Evolutionary conservation across 495 filamentous ascomycete genomes (phyloP), one percentile per base, ranked within the genome.

Genomic region (Parathielavia appendiculata): DNA sequence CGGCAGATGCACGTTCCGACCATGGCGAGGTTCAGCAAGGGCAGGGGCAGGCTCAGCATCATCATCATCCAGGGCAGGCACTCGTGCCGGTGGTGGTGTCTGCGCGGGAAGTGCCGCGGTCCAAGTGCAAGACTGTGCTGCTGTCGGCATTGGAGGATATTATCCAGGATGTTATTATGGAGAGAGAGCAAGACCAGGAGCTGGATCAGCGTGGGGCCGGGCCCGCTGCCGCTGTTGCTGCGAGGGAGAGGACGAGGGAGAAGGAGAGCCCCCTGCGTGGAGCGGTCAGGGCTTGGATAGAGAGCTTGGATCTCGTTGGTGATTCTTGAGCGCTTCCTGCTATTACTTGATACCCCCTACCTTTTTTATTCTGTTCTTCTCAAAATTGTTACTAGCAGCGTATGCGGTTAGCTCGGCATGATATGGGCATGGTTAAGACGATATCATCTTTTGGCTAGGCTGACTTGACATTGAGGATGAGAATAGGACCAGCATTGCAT

Each of bases 41-140:
- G 22, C 61, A 64, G 36, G 45, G 19, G 12, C 44, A n/a, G n/a
- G n/a, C n/a, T n/a, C n/a, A n/a, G n/a, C n/a, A n/a, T n/a, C n/a
- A n/a, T n/a, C n/a, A n/a, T n/a, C n/a, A n/a, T n/a, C n/a, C n/a
- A n/a, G 22, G 6, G 19, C 34, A 40, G 44, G 51, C 14, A 4
- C 8, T 16, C 26, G 17, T 14, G 49, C 12, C 14, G 35, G 50
- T 6, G 35, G 44, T 5, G 30, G 45, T 19, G 44, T 34, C 32
- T 23, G 51, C 14, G 36, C 64, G 65, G 32, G 74, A 79, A 54
- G 73, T 78, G 22, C 73, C 75, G 43, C 70, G 77, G 16, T 72
- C 68, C 34, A 70, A 76, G 56, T 79, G 77, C 65, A 78, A 78
- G 64, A 74, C 65, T 22, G 74, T 79, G 14, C 60, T 79, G 38